Conservation (phyloP, 805 yeast species). For the Starmera dryadoides region DNA sequence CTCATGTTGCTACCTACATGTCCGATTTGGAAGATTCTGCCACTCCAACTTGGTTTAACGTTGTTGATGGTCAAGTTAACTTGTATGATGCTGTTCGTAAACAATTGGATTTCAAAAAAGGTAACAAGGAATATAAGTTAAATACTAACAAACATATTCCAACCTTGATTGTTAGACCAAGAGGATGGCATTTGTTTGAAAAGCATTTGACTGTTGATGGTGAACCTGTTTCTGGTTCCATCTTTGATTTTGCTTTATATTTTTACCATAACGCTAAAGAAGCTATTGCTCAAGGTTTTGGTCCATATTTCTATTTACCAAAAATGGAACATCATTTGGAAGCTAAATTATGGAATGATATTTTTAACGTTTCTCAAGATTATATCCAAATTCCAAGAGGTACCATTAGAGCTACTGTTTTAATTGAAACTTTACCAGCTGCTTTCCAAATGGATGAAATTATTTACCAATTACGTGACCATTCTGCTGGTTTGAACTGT, state of each 20-base stretch:
- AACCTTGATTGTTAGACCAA: constrained; percentile 75
- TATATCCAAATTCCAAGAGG: constrained; percentile 64
- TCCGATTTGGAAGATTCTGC: constrained; percentile 83
- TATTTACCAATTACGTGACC: constrained; percentile 67
- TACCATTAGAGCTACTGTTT: constrained; percentile 71
- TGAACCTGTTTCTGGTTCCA: constrained; percentile 73
- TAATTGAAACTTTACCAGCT: constrained; percentile 79
- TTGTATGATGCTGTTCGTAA: constrained; percentile 68
- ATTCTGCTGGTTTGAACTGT: constrained; percentile 77
- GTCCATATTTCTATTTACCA: constrained; percentile 79
- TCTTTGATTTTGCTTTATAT: constrained; percentile 73
- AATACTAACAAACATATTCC: constrained; percentile 45
- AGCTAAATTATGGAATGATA: constrained; percentile 78
- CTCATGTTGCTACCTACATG: constrained; percentile 77
- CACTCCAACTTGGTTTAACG: constrained; percentile 78
- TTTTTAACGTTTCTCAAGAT: constrained; percentile 73
- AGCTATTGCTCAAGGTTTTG: constrained; percentile 56
- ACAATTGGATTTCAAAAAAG: constrained; percentile 42
- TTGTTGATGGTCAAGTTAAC: constrained; percentile 74
- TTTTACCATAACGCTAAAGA: constrained; percentile 70
- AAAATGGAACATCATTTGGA: constrained; percentile 84
- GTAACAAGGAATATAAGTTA: constrained; percentile 18
- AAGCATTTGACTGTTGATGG: constrained; percentile 64
- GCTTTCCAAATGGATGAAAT: constrained; percentile 85
- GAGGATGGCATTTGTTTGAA: constrained; percentile 85